Percentiles rank a stretch among this genome's conserved stretches.
Conservation (phyloP, 2,329 filamentous ascomycete genomes). For the Cercospora canescens region DNA sequence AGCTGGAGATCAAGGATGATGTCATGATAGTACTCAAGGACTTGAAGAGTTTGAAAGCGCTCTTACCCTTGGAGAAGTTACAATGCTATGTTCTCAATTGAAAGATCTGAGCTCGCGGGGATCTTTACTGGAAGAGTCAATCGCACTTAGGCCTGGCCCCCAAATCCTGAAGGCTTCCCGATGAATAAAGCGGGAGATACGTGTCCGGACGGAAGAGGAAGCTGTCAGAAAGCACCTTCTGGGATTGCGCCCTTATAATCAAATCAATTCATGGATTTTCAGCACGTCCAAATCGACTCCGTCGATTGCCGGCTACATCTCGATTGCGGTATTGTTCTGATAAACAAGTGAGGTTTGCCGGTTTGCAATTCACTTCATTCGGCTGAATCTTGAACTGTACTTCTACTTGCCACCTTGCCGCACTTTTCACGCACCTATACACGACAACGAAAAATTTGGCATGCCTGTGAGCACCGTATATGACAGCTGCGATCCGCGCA, state of each 20-base stretch:
- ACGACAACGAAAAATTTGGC: not conserved
- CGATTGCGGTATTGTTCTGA: no score
- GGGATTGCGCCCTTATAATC: no score
- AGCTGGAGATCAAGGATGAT: not conserved
- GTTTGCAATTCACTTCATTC: not conserved
- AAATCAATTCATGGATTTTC: no score
- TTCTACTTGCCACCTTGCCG: not conserved
- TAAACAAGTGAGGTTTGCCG: not conserved
- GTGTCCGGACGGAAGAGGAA: no score
- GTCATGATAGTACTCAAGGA: not conserved
- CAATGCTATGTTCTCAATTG: conserved; percentile 4
- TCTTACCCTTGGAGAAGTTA: not conserved
- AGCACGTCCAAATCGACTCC: no score
- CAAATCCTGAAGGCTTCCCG: not conserved
- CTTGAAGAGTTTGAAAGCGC: not conserved
- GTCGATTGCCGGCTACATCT: no score
- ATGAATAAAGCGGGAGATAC: no score
- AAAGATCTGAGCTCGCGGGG: not conserved
- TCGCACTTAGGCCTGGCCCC: not conserved
- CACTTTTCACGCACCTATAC: not conserved
- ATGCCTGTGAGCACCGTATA: not conserved
- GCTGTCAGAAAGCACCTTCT: no score
- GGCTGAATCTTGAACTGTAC: not conserved
- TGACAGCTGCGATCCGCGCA: not conserved
- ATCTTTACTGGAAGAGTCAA: not conserved